These are phyloP conservation scores for Vairimorpha ceranae DNA, from an alignment of 371 early-diverging fungal genomes.

Conservation along the genomic window DNA sequence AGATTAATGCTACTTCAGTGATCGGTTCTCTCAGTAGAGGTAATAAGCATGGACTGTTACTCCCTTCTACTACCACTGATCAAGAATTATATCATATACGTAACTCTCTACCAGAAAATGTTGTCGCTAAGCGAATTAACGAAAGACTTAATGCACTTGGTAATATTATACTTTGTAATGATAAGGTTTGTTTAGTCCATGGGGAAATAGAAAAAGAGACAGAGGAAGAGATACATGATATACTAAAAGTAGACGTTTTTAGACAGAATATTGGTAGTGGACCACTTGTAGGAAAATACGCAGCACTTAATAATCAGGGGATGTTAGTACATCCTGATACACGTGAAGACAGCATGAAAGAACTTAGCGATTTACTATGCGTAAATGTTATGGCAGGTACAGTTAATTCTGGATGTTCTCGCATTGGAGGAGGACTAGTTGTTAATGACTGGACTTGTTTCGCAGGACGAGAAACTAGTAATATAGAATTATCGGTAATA, in stretches of 20 bases:
- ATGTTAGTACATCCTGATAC: constrained; percentile 93
- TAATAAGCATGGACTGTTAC: constrained; percentile 88
- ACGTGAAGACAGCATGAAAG: constrained; percentile 87
- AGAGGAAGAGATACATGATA: constrained; percentile 93
- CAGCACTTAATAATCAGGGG: constrained; percentile 90
- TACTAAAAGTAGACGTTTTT: constrained; percentile 92
- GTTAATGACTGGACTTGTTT: constrained; percentile 98
- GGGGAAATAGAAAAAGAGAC: constrained; percentile 85
- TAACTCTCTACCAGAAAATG: constrained; percentile 86
- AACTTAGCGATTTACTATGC: constrained; percentile 88
- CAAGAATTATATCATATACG: constrained; percentile 96
- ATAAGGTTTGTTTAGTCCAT: constrained; percentile 94
- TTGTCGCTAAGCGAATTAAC: constrained; percentile 87
- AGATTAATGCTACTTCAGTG: constrained; percentile 92
- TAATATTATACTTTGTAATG: constrained; percentile 98
- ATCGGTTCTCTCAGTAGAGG: constrained; percentile 86
- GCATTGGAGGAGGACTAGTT: constrained; percentile 90
- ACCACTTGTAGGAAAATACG: constrained; percentile 93
- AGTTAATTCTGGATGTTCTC: constrained; percentile 93
- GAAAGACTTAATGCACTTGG: constrained; percentile 95
- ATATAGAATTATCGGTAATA: constrained; percentile 90
- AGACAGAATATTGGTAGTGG: constrained; percentile 93
- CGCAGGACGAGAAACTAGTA: constrained; percentile 89
- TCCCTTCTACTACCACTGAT: constrained; percentile 91
- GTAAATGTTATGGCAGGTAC: constrained; percentile 97